Percentiles rank a stretch among this genome's conserved stretches.
phyloP scores from a whole-genome alignment of 2,329 filamentous ascomycete genomes.

The Xylogone sp. region DNA sequence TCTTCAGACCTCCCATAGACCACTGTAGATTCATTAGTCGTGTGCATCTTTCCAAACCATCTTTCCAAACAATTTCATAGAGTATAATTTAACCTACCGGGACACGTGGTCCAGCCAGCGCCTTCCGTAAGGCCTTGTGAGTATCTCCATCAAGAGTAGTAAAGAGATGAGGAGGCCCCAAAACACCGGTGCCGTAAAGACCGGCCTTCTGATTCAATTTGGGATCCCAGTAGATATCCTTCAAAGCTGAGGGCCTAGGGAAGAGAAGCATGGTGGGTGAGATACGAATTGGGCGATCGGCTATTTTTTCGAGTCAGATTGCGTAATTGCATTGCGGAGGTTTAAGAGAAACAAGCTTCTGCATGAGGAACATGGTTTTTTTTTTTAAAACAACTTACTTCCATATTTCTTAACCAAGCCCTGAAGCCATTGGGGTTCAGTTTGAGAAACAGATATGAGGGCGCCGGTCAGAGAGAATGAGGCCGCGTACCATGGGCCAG shows the following conservation, averaged over 20 bases:
- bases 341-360: not conserved
- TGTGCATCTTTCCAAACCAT: too few species aligned
- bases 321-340: slow-evolving; percentile 23
- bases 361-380: not conserved
- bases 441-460: slow-evolving; percentile 13
- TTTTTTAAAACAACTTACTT: too few species aligned
- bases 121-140: slow-evolving; percentile 32
- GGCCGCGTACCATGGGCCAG: slow-evolving; percentile 11
- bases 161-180: slow-evolving; percentile 30
- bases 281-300: slow-evolving; percentile 7
- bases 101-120: slow-evolving; percentile 22
- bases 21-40: slow-evolving; percentile 18
- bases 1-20: slow-evolving; percentile 35
- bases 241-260: slow-evolving; percentile 29
- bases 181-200: slow-evolving; percentile 31
- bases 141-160: slow-evolving; percentile 28
- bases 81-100: slow-evolving; percentile 3
- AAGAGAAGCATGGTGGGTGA: slow-evolving; percentile 34
- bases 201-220: slow-evolving; percentile 31
- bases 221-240: slow-evolving; percentile 36
- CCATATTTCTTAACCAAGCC: slow-evolving; percentile 19
- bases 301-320: slow-evolving; percentile 28
- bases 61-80: too few species aligned
- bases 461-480: slow-evolving; percentile 16
- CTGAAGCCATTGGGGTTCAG: slow-evolving; percentile 20